Conservation (phyloP, 2,329 filamentous ascomycete genomes). For the Colletotrichum sp. region DNA sequence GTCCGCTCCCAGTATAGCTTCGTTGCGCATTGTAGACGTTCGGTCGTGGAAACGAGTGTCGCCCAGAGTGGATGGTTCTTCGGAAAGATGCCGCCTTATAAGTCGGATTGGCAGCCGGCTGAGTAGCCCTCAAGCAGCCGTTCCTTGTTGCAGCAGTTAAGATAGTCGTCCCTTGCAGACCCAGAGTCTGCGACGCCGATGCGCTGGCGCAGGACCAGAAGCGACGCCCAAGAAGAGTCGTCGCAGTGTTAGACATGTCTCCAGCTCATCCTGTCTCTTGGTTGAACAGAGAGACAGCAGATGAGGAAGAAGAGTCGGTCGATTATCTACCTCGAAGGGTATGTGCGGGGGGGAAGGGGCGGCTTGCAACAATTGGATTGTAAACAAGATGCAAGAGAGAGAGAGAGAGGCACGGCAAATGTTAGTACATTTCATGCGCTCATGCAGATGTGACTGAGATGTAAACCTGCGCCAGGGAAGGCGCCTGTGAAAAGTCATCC, state of each 20-base stretch:
- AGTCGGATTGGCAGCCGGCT: background rate
- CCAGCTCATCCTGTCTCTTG: constrained; percentile 36
- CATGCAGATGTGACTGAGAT: constrained; percentile 18
- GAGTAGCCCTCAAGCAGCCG: background rate
- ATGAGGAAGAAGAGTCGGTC: background rate
- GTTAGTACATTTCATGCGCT: constrained; percentile 20
- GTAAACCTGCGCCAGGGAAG: constrained; percentile 18
- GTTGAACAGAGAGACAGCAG: constrained; percentile 12
- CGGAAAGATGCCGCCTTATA: background rate
- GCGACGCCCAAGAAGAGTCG: constrained; percentile 37
- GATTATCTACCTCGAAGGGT: background rate
- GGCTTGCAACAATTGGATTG: background rate
- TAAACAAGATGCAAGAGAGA: background rate
- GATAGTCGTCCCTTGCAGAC: constrained; percentile 11
- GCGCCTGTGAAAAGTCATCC: constrained; percentile 37
- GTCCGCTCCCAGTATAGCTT: constrained; percentile 59
- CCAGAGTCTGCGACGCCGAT: constrained; percentile 22
- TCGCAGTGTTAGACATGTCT: constrained; percentile 43
- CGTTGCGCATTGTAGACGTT: constrained; percentile 44
- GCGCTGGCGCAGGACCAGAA: constrained; percentile 30
- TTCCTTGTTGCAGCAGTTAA: background rate
- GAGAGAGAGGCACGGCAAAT: constrained; percentile 4
- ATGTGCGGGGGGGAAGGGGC: background rate
- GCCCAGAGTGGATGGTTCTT: constrained; percentile 8
- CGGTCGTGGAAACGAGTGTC: constrained; percentile 10